phyloP scores from a whole-genome alignment of 768 basidiomycete genomes.

The Gymnopilus junonius region DNA sequence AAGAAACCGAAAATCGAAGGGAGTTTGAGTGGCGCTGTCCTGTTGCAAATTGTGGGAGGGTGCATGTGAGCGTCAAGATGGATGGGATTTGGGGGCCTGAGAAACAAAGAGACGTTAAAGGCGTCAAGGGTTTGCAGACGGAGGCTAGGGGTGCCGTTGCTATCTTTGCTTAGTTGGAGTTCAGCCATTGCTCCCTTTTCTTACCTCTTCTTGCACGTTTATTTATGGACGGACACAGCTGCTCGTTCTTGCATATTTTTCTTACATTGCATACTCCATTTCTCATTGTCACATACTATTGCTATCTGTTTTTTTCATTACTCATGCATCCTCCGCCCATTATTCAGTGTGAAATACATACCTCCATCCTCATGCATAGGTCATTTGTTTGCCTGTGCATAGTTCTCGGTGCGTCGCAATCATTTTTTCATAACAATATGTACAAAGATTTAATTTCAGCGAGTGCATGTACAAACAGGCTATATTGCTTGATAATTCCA shows the following conservation, averaged over 20 bases:
- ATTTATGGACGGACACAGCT: too few species aligned
- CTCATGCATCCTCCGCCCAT: background rate
- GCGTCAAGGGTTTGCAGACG: slow-evolving; percentile 24
- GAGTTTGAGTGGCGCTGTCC: slow-evolving; percentile 69
- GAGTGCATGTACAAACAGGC: background rate
- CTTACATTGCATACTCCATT: background rate
- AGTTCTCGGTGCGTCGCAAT: background rate
- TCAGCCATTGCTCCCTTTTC: too few species aligned
- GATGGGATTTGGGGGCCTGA: slow-evolving; percentile 67
- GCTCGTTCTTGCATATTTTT: background rate
- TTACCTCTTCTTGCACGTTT: background rate
- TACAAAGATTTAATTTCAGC: background rate
- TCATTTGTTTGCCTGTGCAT: background rate
- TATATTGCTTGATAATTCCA: background rate
- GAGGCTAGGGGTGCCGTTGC: slow-evolving; percentile 44
- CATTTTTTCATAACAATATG: background rate
- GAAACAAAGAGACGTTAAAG: slow-evolving; percentile 31
- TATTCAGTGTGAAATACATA: background rate
- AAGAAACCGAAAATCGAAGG: slow-evolving; percentile 47
- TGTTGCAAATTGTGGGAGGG: slow-evolving; percentile 54
- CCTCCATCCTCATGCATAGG: background rate
- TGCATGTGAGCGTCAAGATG: slow-evolving; percentile 61
- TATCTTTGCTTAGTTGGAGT: slow-evolving; percentile 41
- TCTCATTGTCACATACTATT: background rate
- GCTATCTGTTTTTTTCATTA: background rate